Evolutionary conservation across 495 filamentous ascomycete genomes (phyloP).

Genomic region (Collariella sp.): DNA sequence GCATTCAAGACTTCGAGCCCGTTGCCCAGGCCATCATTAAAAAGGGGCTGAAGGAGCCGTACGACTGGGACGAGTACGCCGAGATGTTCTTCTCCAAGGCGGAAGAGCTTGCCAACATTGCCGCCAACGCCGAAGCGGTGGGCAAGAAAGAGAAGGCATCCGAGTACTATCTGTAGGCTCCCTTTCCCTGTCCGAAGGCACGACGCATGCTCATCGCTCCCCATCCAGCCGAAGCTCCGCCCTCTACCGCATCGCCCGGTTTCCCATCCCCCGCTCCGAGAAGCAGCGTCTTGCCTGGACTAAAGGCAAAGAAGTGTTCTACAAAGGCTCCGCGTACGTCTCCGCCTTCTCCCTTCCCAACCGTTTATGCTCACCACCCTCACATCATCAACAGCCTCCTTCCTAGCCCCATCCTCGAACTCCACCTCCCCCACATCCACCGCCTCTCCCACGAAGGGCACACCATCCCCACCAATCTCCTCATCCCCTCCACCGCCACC

Average conservation of each 20-base stretch:
- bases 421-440: slow-evolving; percentile 50
- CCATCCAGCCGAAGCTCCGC: slow-evolving; percentile 45
- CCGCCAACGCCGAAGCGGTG: slow-evolving; percentile 39
- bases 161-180: slow-evolving; percentile 44
- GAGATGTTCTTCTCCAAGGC: slow-evolving; percentile 52
- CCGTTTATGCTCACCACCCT: slow-evolving; percentile 10
- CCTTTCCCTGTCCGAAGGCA: background rate
- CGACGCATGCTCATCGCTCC: too few relatives aligned
- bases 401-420: slow-evolving; percentile 46
- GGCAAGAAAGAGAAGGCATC: slow-evolving; percentile 38
- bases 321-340: slow-evolving; percentile 12
- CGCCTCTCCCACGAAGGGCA: slow-evolving; percentile 10
- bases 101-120: slow-evolving; percentile 42
- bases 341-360: background rate
- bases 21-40: slow-evolving; percentile 49
- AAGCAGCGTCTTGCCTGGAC: slow-evolving; percentile 51
- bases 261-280: slow-evolving; percentile 37
- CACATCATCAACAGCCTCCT: slow-evolving; percentile 36
- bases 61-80: slow-evolving; percentile 55
- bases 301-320: slow-evolving; percentile 45
- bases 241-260: slow-evolving; percentile 62
- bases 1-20: slow-evolving; percentile 56
- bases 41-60: slow-evolving; percentile 28
- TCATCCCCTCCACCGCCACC: slow-evolving; percentile 37
- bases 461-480: slow-evolving; percentile 50